Evolutionary conservation across 1,139 yeast species (phyloP).

Genomic region (Chernovozyma sophiae-reginae): DNA sequence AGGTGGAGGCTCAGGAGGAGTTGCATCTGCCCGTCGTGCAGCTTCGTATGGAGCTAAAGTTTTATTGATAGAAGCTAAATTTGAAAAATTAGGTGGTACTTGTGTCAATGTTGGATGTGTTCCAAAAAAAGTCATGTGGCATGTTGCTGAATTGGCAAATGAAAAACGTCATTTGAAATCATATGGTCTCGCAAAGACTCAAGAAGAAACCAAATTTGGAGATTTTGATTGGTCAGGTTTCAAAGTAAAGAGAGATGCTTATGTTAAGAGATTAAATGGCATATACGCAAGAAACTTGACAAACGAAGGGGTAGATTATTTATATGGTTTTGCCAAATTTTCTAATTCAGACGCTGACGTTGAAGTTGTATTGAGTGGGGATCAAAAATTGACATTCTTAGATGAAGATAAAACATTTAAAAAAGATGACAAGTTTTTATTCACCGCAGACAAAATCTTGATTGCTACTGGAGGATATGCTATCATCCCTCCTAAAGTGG

Average conservation of each 20-base stretch:
- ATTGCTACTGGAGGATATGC: slow-evolving; percentile 95
- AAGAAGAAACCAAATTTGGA: slow-evolving; percentile 47
- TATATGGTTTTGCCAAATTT: slow-evolving; percentile 87
- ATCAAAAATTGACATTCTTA: slow-evolving; percentile 37
- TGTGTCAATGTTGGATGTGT: slow-evolving; percentile 99
- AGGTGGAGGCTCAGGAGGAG: slow-evolving; percentile 99
- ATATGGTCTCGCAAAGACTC: slow-evolving; percentile 64
- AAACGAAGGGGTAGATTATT: slow-evolving; percentile 83
- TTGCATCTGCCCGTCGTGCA: slow-evolving; percentile 95
- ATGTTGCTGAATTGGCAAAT: slow-evolving; percentile 85
- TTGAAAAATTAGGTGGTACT: slow-evolving; percentile 80
- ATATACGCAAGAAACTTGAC: slow-evolving; percentile 83
- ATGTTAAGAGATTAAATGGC: slow-evolving; percentile 80
- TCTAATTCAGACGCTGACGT: slow-evolving; percentile 61
- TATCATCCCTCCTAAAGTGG: slow-evolving; percentile 61
- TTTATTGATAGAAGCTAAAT: slow-evolving; percentile 71
- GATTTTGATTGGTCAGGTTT: slow-evolving; percentile 77
- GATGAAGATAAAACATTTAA: slow-evolving; percentile 22
- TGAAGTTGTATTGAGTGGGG: slow-evolving; percentile 57
- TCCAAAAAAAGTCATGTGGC: slow-evolving; percentile 99
- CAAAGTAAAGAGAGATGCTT: slow-evolving; percentile 89
- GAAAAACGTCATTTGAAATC: slow-evolving; percentile 69
- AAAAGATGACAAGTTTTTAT: slow-evolving; percentile 53
- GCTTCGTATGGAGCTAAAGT: slow-evolving; percentile 91
- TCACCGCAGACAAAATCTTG: slow-evolving; percentile 76